Percentiles rank a stretch among this genome's conserved stretches.
Evolutionary conservation across 495 filamentous ascomycete species (phyloP).

Genomic region (Annulohypoxylon nitens): DNA sequence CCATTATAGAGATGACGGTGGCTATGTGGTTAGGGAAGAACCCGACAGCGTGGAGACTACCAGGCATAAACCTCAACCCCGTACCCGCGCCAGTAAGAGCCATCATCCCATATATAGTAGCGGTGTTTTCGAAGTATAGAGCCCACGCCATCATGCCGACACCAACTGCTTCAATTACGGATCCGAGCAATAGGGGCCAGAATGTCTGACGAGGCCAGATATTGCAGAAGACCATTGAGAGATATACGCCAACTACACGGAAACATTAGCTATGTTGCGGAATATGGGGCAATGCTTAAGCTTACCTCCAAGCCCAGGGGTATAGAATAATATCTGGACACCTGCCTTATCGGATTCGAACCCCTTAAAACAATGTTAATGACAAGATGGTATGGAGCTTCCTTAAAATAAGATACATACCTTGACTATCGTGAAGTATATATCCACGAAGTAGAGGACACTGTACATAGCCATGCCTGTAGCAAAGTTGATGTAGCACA

Average conservation of each 20-base stretch:
- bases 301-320: conserved; percentile 60
- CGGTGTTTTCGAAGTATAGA: conserved; percentile 53
- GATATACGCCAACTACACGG: conserved; percentile 63
- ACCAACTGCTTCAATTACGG: conserved; percentile 62
- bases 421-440: conserved; percentile 69
- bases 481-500: conserved; percentile 67
- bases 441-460: conserved; percentile 71
- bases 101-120: conserved; percentile 70
- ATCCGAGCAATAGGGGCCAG: conserved; percentile 63
- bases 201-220: conserved; percentile 69
- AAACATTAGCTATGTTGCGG: not conserved
- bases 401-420: conserved; percentile 6
- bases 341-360: conserved; percentile 63
- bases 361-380: conserved; percentile 44
- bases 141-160: conserved; percentile 63
- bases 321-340: conserved; percentile 62
- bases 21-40: conserved; percentile 67
- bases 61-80: conserved; percentile 62
- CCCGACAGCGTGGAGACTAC: conserved; percentile 64
- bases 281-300: not conserved
- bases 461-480: conserved; percentile 65
- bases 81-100: conserved; percentile 69
- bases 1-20: conserved; percentile 63
- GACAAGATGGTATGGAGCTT: not conserved
- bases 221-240: conserved; percentile 68